Conservation (phyloP, 106 monocot species). For the Narthecium ossifragum region DNA sequence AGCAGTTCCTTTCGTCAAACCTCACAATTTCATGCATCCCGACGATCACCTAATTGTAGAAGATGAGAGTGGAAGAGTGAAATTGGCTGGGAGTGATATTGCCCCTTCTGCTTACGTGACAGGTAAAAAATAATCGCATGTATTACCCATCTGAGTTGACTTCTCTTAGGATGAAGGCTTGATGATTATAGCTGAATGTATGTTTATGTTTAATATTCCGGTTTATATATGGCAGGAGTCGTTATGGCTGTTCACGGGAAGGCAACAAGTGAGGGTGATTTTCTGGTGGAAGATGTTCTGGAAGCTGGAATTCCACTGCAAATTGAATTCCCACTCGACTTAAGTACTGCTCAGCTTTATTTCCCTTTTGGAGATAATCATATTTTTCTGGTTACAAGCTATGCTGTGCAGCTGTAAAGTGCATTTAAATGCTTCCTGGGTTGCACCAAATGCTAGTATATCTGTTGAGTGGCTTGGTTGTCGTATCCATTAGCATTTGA, state of each 20-base stretch:
- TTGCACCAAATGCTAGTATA: too few species aligned
- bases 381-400: too few species aligned
- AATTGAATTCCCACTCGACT: conserved; percentile 19
- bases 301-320: conserved; percentile 84
- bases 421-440: too few species aligned
- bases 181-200: not conserved
- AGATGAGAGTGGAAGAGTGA: conserved; percentile 98
- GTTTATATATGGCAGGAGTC: conserved; percentile 44
- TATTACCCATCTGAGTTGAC: not conserved
- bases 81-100: conserved; percentile 59
- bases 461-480: too few species aligned
- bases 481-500: too few species aligned
- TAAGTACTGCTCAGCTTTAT: conserved; percentile 26
- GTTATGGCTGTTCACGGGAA: conserved; percentile 79
- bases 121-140: too few species aligned
- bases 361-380: not conserved
- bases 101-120: conserved; percentile 64
- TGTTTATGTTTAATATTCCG: not conserved
- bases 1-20: conserved; percentile 76
- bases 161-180: not conserved
- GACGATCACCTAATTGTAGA: conserved; percentile 97
- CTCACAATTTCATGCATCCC: conserved; percentile 91
- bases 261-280: conserved; percentile 85
- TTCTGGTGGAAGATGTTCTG: conserved; percentile 80
- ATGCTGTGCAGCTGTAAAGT: too few species aligned